Evolutionary conservation across 2,329 filamentous ascomycete genomes (phyloP).

Genomic region (Monosporascus sp.): DNA sequence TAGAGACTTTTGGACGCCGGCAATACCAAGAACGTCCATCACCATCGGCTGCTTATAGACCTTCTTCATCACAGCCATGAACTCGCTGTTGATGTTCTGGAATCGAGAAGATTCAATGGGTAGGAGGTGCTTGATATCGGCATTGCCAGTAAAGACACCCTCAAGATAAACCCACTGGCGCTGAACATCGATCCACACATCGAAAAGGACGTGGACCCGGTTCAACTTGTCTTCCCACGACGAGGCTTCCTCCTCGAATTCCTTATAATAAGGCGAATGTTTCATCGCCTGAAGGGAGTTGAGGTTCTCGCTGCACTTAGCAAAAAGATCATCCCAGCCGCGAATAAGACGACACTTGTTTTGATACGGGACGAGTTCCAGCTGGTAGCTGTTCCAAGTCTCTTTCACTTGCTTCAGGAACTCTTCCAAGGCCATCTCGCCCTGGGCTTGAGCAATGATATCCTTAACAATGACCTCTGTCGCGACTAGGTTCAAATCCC

Average conservation of each 20-base stretch:
- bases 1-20: constrained; percentile 90
- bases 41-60: constrained; percentile 95
- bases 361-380: constrained; percentile 95
- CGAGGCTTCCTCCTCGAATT: constrained; percentile 96
- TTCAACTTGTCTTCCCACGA: constrained; percentile 98
- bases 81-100: constrained; percentile 99
- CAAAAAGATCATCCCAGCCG: constrained; percentile 96
- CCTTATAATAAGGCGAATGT: constrained; percentile 98
- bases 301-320: constrained; percentile 95
- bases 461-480: constrained; percentile 85
- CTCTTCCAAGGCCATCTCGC: constrained; percentile 96
- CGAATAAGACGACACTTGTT: constrained; percentile 96
- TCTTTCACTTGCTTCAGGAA: constrained; percentile 95
- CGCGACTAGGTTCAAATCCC: constrained; percentile 87
- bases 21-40: constrained; percentile 91
- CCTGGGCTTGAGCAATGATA: constrained; percentile 92
- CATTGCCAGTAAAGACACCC: constrained; percentile 97
- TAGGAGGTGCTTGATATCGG: constrained; percentile 95
- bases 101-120: constrained; percentile 96
- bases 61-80: constrained; percentile 99
- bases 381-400: constrained; percentile 89
- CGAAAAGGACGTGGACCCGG: constrained; percentile 92
- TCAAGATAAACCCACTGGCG: constrained; percentile 99
- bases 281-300: constrained; percentile 98
- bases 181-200: constrained; percentile 99